Conservation (phyloP, 176 grass and related monocot genomes). For the Triticum dicoccoides region DNA sequence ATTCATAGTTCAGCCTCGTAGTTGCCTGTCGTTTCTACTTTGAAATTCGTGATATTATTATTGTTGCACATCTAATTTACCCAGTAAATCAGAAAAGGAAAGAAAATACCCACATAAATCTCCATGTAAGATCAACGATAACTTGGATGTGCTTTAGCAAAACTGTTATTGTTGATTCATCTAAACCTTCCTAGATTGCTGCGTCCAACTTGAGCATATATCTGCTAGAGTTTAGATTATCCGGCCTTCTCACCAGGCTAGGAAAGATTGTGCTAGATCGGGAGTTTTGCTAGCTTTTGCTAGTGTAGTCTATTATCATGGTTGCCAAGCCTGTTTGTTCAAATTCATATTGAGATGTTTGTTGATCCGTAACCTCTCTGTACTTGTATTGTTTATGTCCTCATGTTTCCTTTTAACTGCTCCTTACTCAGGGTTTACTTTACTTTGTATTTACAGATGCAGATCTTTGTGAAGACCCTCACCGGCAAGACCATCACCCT, state of each 20-base stretch:
- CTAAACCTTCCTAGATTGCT: neutral
- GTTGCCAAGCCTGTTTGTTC: too few species aligned
- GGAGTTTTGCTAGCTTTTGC: too few species aligned
- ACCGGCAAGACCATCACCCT: constrained; percentile 50
- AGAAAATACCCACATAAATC: too few species aligned
- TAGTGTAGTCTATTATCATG: too few species aligned
- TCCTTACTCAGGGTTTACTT: neutral
- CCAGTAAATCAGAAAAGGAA: neutral
- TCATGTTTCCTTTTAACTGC: neutral
- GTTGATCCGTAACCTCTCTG: neutral
- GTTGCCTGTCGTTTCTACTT: too few species aligned
- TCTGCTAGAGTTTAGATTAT: too few species aligned
- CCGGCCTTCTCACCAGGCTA: too few species aligned
- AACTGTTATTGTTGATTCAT: neutral
- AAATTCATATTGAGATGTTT: neutral
- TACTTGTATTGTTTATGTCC: neutral
- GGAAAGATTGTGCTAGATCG: too few species aligned
- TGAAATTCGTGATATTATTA: too few species aligned
- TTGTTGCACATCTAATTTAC: too few species aligned
- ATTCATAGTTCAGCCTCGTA: too few species aligned
- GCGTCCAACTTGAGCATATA: neutral
- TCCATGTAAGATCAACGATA: neutral
- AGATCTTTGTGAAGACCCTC: constrained; percentile 53
- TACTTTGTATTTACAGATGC: constrained; percentile 24
- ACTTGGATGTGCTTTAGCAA: too few species aligned